These are phyloP conservation scores for Candida koratica DNA, from an alignment of 805 yeast species.

Conservation along the genomic window DNA sequence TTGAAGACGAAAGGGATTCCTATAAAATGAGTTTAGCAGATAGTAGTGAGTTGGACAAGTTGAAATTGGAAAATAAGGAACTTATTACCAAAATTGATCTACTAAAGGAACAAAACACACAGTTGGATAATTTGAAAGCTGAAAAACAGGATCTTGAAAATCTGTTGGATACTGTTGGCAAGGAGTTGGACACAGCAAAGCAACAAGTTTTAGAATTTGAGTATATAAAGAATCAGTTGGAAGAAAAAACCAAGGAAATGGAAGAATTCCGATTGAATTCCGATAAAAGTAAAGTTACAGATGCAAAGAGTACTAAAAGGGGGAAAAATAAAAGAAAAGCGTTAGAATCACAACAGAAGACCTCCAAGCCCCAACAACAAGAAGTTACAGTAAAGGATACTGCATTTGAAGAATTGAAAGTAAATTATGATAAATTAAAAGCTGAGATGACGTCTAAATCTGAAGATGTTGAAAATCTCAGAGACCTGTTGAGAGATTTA, in stretches of 20 bases:
- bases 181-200: background rate
- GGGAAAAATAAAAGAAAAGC: conserved; percentile 13
- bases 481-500: conserved; percentile 71
- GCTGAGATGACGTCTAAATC: conserved; percentile 36
- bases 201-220: background rate
- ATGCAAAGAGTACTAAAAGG: conserved; percentile 8
- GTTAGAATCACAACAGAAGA: background rate
- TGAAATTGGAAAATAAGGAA: conserved; percentile 3
- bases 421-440: conserved; percentile 18
- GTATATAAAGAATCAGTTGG: background rate
- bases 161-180: background rate
- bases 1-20: conserved; percentile 1
- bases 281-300: no score
- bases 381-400: conserved; percentile 1
- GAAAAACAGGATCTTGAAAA: background rate
- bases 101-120: background rate
- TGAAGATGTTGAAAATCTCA: conserved; percentile 65
- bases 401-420: conserved; percentile 16
- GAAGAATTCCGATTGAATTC: conserved; percentile 2
- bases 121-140: background rate
- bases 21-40: background rate
- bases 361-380: background rate
- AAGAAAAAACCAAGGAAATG: conserved; percentile 1
- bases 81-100: conserved; percentile 2
- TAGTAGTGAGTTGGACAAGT: conserved; percentile 1